Evolutionary conservation across 1,284 basidiomycete species (phyloP).

Genomic region (Dichomitus squalens): DNA sequence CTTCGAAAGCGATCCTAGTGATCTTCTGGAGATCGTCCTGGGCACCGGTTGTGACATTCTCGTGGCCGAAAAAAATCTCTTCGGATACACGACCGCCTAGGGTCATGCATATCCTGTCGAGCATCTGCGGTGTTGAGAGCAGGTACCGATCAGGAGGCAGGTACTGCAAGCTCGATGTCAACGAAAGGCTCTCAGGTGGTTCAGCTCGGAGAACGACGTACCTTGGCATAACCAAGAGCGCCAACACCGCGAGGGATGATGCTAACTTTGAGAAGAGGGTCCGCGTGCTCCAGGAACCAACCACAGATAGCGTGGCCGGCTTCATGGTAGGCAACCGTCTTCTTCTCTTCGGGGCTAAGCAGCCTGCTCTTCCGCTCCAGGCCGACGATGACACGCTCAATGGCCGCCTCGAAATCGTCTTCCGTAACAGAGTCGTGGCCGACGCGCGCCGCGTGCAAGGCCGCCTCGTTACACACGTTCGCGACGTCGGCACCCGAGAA

Average conservation of each 20-base stretch:
- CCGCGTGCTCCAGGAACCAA: constrained; percentile 97
- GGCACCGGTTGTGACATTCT: constrained; percentile 95
- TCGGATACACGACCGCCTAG: constrained; percentile 98
- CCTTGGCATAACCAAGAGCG: constrained; percentile 95
- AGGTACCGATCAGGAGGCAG: constrained; percentile 96
- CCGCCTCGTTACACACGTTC: constrained; percentile 98
- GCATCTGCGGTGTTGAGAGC: constrained; percentile 92
- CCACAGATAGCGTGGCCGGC: constrained; percentile 98
- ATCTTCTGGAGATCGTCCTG: constrained; percentile 99
- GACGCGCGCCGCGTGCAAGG: constrained; percentile 91
- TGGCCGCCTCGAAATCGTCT: constrained; percentile 94
- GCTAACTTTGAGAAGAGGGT: constrained; percentile 96
- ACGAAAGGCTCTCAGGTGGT: not conserved
- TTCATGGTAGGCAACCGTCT: constrained; percentile 98
- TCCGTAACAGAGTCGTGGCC: constrained; percentile 82
- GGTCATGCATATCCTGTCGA: constrained; percentile 98
- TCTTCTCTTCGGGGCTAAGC: constrained; percentile 95
- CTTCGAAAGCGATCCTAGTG: constrained; percentile 97
- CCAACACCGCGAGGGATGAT: constrained; percentile 98
- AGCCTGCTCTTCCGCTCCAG: constrained; percentile 95
- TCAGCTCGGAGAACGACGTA: constrained; percentile 34
- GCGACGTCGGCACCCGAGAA: constrained; percentile 99
- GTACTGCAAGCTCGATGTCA: constrained; percentile 55
- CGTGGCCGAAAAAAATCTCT: constrained; percentile 95
- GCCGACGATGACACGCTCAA: constrained; percentile 97